Percentiles rank a stretch among this genome's conserved stretches.
Conservation (phyloP, 139 green algal species). For the Astrephomene gubernaculifera region DNA sequence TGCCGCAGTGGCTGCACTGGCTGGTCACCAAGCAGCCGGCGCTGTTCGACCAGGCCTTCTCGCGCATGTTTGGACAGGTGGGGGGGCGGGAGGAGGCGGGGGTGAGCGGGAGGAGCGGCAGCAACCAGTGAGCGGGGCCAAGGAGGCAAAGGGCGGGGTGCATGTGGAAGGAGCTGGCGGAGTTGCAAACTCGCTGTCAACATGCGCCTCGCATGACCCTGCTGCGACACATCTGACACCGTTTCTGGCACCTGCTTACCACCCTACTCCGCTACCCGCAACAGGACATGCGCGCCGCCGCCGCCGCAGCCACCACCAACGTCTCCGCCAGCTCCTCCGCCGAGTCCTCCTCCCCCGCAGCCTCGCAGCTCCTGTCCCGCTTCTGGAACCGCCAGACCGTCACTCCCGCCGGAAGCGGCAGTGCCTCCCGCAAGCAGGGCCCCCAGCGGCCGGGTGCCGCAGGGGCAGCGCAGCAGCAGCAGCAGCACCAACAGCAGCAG, state of each 20-base stretch:
- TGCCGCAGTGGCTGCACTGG: slow-evolving; percentile 83
- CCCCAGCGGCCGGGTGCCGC: too few relatives aligned
- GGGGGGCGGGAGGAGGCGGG: neutral
- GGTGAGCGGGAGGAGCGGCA: neutral
- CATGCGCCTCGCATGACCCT: too few relatives aligned
- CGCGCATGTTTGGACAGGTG: slow-evolving; percentile 69
- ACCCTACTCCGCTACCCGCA: too few relatives aligned
- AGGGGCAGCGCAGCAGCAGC: slow-evolving; percentile 29
- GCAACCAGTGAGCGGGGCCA: too few relatives aligned
- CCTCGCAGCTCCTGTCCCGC: neutral
- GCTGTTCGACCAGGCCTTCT: slow-evolving; percentile 80
- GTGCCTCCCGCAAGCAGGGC: too few relatives aligned
- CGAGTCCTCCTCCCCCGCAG: neutral
- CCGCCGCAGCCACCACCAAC: neutral
- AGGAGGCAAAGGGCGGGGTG: too few relatives aligned
- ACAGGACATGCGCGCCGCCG: slow-evolving; percentile 17
- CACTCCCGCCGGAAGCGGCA: neutral
- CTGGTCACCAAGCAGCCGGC: slow-evolving; percentile 73
- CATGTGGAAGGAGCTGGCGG: too few relatives aligned
- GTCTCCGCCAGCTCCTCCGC: neutral
- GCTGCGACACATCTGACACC: too few relatives aligned
- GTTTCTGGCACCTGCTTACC: too few relatives aligned
- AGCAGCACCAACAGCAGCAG: neutral
- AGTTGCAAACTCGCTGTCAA: too few relatives aligned
- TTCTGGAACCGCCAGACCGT: slow-evolving; percentile 23